Conservation (phyloP, 495 filamentous ascomycete species). For the Jackrogersella minutella region DNA sequence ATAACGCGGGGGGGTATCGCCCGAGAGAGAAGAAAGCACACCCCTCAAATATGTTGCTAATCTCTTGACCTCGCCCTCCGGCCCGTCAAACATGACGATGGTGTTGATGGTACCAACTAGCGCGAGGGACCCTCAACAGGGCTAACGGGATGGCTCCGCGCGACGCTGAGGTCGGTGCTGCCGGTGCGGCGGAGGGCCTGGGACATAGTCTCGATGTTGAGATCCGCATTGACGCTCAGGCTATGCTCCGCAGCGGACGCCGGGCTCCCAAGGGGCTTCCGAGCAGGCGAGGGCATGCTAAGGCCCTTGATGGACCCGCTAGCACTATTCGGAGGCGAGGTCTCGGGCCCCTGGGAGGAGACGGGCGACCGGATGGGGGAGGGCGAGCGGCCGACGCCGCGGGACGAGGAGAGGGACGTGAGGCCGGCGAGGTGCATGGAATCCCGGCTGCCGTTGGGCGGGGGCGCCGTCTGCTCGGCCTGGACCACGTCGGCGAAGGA, state of each 20-base stretch:
- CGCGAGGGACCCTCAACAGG: conserved; percentile 56
- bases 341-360: conserved; percentile 67
- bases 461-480: conserved; percentile 69
- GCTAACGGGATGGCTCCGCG: conserved; percentile 68
- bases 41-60: conserved; percentile 23
- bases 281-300: conserved; percentile 66
- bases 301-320: conserved; percentile 70
- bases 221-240: conserved; percentile 64
- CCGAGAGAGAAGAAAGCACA: conserved; percentile 1
- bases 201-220: conserved; percentile 89
- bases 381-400: conserved; percentile 70
- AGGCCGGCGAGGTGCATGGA: conserved; percentile 66
- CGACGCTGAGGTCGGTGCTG: conserved; percentile 76
- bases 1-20: conserved; percentile 5
- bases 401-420: conserved; percentile 58
- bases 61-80: too few species aligned
- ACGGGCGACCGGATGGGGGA: conserved; percentile 75
- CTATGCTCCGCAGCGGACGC: conserved; percentile 47
- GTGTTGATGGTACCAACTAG: too few species aligned
- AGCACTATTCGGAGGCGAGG: conserved; percentile 74
- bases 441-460: conserved; percentile 63
- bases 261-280: conserved; percentile 61
- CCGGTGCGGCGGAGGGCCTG: conserved; percentile 84
- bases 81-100: too few species aligned
- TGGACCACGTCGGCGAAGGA: conserved; percentile 96